Evolutionary conservation across 441 rosid genomes (phyloP).

Genomic region (Gossypium gossypioides): DNA sequence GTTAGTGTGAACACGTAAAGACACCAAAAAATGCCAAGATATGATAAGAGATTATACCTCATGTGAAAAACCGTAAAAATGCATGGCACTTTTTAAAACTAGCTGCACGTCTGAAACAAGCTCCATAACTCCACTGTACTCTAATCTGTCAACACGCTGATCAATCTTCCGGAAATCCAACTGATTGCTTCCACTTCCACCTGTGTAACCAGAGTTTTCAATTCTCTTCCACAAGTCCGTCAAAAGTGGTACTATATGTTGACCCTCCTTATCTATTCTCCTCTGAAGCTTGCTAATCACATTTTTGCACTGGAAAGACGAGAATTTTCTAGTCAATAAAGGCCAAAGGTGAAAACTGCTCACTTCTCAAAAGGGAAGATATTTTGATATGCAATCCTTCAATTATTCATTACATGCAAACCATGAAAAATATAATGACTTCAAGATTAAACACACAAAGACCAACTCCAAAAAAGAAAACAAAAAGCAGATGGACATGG

Average conservation of each 20-base stretch:
- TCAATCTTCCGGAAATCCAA: conserved; percentile 89
- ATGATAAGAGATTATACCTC: conserved; percentile 48
- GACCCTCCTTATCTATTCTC: conserved; percentile 89
- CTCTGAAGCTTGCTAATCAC: conserved; percentile 85
- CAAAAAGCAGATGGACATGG: neutral
- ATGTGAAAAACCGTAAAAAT: conserved; percentile 67
- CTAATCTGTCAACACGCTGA: conserved; percentile 70
- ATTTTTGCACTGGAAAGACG: conserved; percentile 67
- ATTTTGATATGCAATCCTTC: neutral
- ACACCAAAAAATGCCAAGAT: neutral
- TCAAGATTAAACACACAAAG: conserved; percentile 7
- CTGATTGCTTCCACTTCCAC: conserved; percentile 54
- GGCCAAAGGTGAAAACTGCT: neutral
- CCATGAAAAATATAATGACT: neutral
- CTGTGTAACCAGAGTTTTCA: conserved; percentile 48
- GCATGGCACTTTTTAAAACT: conserved; percentile 85
- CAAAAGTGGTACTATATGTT: conserved; percentile 84
- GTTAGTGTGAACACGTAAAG: neutral
- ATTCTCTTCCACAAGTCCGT: conserved; percentile 84
- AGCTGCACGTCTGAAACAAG: conserved; percentile 81
- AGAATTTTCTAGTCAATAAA: conserved; percentile 10
- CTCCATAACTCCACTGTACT: conserved; percentile 74
- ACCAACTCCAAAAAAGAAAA: neutral
- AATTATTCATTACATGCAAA: neutral
- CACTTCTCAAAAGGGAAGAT: neutral